Evolutionary conservation across 1,139 yeast genomes (phyloP).

Genomic region (Pneumocystis jirovecii): DNA sequence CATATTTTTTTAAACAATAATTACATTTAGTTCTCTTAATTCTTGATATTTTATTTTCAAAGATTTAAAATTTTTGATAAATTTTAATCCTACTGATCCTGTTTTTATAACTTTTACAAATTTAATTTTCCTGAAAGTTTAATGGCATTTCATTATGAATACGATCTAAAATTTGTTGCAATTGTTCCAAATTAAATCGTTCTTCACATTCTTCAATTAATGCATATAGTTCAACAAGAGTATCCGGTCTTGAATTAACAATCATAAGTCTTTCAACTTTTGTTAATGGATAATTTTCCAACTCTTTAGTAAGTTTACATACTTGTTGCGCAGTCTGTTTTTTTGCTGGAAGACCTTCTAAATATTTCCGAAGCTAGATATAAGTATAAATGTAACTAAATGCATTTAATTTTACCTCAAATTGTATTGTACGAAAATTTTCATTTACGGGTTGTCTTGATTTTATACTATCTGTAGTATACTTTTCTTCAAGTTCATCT

Average conservation of each 20-base stretch:
- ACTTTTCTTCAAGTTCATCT: constrained; percentile 3
- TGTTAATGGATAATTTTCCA: constrained; percentile 2
- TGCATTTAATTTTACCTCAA: constrained; percentile 4
- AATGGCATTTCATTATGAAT: constrained; percentile 1
- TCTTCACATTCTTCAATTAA: constrained; percentile 10
- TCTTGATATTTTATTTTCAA: background rate
- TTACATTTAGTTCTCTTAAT: background rate
- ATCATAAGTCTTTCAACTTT: constrained; percentile 12
- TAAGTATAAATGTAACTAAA: background rate
- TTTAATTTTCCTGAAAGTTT: background rate
- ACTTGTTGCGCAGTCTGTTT: background rate
- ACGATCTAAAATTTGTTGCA: background rate
- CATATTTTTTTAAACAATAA: background rate
- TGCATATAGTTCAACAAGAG: constrained; percentile 7
- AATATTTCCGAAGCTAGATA: background rate
- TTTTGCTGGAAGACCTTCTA: background rate
- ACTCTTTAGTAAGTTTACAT: background rate
- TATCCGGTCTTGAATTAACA: constrained; percentile 7
- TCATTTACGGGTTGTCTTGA: constrained; percentile 4
- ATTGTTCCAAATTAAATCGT: constrained; percentile 6
- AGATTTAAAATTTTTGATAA: background rate
- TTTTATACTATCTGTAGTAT: background rate
- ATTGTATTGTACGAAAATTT: constrained; percentile 10
- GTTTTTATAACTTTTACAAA: background rate
- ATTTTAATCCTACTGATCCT: background rate